phyloP scores from a whole-genome alignment of 164 flowering plant species.

The Santalum album region DNA sequence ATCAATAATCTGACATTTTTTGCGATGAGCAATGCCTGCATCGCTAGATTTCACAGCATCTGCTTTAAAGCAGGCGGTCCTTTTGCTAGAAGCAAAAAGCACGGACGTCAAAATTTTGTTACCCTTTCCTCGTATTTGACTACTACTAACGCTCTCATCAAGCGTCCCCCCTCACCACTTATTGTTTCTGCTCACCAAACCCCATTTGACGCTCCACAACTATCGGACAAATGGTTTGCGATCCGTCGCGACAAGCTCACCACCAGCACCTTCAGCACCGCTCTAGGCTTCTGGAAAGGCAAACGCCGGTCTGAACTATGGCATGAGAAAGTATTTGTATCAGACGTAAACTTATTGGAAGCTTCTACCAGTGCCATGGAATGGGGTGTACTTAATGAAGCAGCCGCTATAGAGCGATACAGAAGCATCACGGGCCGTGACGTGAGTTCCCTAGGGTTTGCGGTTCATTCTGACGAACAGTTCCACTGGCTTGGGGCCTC shows the following conservation, averaged over 20 bases:
- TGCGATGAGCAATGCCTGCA: conserved; percentile 37
- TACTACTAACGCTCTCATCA: conserved; percentile 11
- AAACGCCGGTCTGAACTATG: conserved; percentile 74
- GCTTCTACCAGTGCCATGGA: conserved; percentile 58
- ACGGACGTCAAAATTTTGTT: conserved; percentile 8
- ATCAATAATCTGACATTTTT: neutral
- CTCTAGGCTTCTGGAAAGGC: conserved; percentile 92
- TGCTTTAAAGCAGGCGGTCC: conserved; percentile 14
- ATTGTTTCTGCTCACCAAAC: conserved; percentile 22
- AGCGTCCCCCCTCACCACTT: conserved; percentile 26
- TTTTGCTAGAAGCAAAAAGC: conserved; percentile 12
- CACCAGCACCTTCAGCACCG: conserved; percentile 93
- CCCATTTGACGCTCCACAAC: conserved; percentile 53
- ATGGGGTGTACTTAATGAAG: conserved; percentile 86
- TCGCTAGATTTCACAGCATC: conserved; percentile 19
- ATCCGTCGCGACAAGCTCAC: conserved; percentile 81
- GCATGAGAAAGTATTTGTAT: conserved; percentile 76
- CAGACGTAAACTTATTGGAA: conserved; percentile 22
- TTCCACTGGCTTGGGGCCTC: conserved; percentile 91
- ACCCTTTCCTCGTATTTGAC: conserved; percentile 20
- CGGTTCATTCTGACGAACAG: conserved; percentile 48
- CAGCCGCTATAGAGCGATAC: conserved; percentile 66
- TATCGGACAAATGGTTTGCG: conserved; percentile 92
- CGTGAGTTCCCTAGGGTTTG: conserved; percentile 73
- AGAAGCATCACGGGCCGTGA: conserved; percentile 78